Evolutionary conservation across 192 early-diverging fungal genomes (phyloP).

Genomic region (Radiomyces spectabilis): DNA sequence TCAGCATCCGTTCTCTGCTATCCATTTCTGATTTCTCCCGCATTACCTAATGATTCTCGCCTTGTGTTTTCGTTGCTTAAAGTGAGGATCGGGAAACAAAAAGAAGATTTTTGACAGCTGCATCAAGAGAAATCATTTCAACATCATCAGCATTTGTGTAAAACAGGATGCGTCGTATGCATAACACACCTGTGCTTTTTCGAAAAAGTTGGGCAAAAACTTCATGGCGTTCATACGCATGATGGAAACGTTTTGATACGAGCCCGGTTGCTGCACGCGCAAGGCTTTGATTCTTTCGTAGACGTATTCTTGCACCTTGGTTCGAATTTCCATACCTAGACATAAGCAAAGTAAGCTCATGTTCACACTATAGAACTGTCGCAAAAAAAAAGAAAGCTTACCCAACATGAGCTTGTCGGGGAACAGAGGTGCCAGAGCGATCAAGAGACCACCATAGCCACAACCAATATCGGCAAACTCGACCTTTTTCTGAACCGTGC

Average conservation of each 20-base stretch:
- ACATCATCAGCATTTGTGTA: not conserved
- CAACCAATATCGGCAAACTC: slow-evolving; percentile 99
- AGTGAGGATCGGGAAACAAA: slow-evolving; percentile 98
- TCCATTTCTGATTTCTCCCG: not conserved
- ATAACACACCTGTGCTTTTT: slow-evolving; percentile 88
- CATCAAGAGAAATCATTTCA: not conserved
- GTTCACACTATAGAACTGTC: too few species aligned
- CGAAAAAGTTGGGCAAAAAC: slow-evolving; percentile 96
- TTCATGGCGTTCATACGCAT: slow-evolving; percentile 99
- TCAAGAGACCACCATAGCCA: slow-evolving; percentile 92
- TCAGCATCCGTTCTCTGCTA: not conserved
- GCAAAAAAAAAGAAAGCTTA: too few species aligned
- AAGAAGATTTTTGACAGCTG: slow-evolving; percentile 96
- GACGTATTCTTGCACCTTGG: slow-evolving; percentile 92
- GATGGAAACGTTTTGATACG: slow-evolving; percentile 94
- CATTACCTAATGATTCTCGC: slow-evolving; percentile 84
- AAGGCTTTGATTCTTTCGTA: slow-evolving; percentile 82
- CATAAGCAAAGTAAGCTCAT: too few species aligned
- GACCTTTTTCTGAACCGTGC: slow-evolving; percentile 45
- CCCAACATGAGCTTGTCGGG: slow-evolving; percentile 88
- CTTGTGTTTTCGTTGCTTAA: slow-evolving; percentile 98
- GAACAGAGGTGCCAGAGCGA: slow-evolving; percentile 83
- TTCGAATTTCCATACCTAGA: slow-evolving; percentile 99
- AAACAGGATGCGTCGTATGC: too few species aligned
- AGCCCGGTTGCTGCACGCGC: slow-evolving; percentile 59